Evolutionary conservation across 208 protist genomes (phyloP), one percentile per base, ranked within the genome.

Genomic region (Baffinella frigidus): DNA sequence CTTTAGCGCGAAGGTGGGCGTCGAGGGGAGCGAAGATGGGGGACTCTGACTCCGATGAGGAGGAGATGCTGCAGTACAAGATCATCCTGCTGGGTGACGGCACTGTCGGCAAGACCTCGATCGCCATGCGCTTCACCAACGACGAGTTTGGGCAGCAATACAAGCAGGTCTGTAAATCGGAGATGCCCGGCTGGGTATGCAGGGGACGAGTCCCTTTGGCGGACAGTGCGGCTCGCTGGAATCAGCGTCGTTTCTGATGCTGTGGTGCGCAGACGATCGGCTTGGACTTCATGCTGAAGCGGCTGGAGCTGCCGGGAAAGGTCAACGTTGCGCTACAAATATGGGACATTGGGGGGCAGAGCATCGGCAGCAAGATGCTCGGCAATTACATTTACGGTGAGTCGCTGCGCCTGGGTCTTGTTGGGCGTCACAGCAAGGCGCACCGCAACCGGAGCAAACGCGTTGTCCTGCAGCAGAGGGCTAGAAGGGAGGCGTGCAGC

Each of bases 331-430:
- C 94, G 2, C 94, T 99, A 43, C 96, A 98, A 91, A 95, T 98
- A 41, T 98, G 97, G 98, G 98, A 99, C 94, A 97, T 99, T 93
- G 98, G 98, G 17, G 95, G 95, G n/a, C 97, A 98, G 93, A 96
- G 97, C 80, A 96, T 98, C 39, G 97, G 97, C 33, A 95, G 96
- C 50, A 97, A 96, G 72, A 98, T 98, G 97, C 93, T 99, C 56
- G 51, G 89, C 2, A 98, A 97, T 93, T 99, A 99, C 93, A 95
- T 99, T 56, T 95, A 96, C 36, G 81, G 68, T 74, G 41, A 41
- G 68, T 64, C 30, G 56, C n/a, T 64, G 2, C 30, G 56, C 24
- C 56, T 64, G 56, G 56, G 5, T 14, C 24, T 3, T 64, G 56
- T 27, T n/a, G 56, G 56, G 7, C 30, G 56, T n/a, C 0, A 33